Base-by-base conservation (phyloP, 441 rosid genomes). In the Brassica balearica region DNA sequence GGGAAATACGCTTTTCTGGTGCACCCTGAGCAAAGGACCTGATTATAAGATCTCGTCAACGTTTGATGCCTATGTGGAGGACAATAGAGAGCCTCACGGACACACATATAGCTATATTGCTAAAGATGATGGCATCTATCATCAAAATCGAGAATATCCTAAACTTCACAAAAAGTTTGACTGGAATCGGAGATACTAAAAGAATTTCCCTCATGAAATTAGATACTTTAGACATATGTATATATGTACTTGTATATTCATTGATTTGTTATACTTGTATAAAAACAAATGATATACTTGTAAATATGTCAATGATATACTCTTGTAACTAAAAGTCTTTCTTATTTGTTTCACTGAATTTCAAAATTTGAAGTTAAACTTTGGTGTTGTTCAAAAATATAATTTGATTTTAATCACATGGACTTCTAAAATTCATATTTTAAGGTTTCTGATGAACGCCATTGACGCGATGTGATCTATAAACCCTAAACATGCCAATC, bases 41-140 rank as follows among this genome's bases (percentile, higher is more conserved):
- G 51, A 59, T n/a, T 71, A 71, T 6, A 77, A 43, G 59, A 2
- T 65, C 5, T 14, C 25, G 1, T 58, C 29, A 11, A 59, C 0
- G 68, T 77, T 77, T 65, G 61, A 36, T 0, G 80, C 80, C 4
- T 77, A 77, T 12, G 41, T 14, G 2, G 65, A 63, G 3, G 48
- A 75, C 73, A 19, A 0, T 1, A 11, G 15, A 8, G 2, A 6
- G 14, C 53, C 15, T 43, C 79, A 75, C 3, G 75, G 59, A 22
- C 14, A 11, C 10, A 10, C 22, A 0, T 77, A 69, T 8, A 53
- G 34, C 19, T 77, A 70, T 11, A 0, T 63, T n/a, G 80, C 65
- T 53, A 25, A 1, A 36, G 75, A 69, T 2, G 75, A 69, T 69
- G 80, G 75, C 19, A 76, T 76, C 27, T 76, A 69, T 63, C 80